Evolutionary conservation across 2,329 filamentous ascomycete species (phyloP).

Genomic region (Trichophyton equinum): DNA sequence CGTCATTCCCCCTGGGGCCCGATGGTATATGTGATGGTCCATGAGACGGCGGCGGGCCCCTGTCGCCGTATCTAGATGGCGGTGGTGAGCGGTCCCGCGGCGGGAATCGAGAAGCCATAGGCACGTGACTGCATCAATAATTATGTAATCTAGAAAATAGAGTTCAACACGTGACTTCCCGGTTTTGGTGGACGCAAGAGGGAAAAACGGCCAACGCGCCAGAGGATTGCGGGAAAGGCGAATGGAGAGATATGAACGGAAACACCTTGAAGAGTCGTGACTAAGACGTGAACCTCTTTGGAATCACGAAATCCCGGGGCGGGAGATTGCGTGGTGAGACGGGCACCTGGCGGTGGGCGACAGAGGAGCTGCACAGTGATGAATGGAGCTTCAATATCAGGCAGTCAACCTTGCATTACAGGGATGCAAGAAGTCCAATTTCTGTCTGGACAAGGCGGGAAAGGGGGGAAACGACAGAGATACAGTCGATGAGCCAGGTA

Average conservation of each 20-base stretch:
- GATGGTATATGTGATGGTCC: constrained; percentile 38
- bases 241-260: neutral
- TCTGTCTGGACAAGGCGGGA: neutral
- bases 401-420: constrained; percentile 1
- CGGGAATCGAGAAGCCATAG: constrained; percentile 49
- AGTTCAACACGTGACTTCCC: neutral
- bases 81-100: constrained; percentile 55
- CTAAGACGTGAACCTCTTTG: neutral
- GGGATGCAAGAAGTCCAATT: neutral
- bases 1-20: constrained; percentile 42
- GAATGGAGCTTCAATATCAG: neutral
- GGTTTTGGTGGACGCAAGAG: neutral
- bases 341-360: neutral
- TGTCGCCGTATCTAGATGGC: constrained; percentile 53
- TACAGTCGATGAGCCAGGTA: neutral
- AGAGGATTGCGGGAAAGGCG: neutral
- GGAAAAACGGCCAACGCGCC: neutral
- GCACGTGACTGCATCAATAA: constrained; percentile 14
- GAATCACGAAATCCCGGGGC: neutral
- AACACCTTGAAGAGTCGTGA: neutral
- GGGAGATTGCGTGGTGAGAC: neutral
- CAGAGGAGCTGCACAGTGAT: neutral
- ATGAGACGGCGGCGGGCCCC: constrained; percentile 46
- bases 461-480: neutral
- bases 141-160: neutral